Evolutionary conservation across 257 asterid genomes (phyloP).

Genomic region (Cruciata laevipes): DNA sequence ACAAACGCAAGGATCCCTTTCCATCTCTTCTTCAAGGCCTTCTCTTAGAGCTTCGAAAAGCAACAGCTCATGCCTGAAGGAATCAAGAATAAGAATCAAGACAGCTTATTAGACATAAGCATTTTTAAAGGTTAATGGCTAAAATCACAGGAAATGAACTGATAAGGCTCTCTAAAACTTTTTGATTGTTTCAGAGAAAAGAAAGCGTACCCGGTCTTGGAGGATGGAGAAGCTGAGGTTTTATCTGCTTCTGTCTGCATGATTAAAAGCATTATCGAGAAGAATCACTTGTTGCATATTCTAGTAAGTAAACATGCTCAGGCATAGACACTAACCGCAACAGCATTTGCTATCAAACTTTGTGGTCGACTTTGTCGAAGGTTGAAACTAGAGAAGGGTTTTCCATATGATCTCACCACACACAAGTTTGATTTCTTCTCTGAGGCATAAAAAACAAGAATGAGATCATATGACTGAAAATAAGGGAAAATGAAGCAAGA

Average conservation of each 20-base stretch:
- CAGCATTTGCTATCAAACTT: conserved; percentile 40
- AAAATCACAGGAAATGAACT: background rate
- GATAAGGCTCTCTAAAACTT: background rate
- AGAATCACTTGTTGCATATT: background rate
- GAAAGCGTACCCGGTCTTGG: conserved; percentile 55
- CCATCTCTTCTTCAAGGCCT: conserved; percentile 92
- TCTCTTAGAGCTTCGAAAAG: conserved; percentile 83
- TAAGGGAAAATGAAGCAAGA: background rate
- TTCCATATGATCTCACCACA: conserved; percentile 36
- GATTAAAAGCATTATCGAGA: conserved; percentile 1
- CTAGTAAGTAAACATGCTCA: background rate
- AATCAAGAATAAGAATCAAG: conserved; percentile 2
- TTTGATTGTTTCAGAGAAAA: background rate
- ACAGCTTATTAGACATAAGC: background rate
- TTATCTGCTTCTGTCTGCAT: conserved; percentile 41
- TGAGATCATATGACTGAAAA: background rate
- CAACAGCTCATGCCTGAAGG: conserved; percentile 67
- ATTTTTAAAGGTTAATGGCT: background rate
- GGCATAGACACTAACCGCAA: conserved; percentile 36
- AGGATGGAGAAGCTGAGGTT: conserved; percentile 36
- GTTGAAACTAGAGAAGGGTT: conserved; percentile 28
- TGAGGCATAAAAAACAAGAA: conserved; percentile 19
- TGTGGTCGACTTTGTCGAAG: conserved; percentile 22
- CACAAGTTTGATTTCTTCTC: conserved; percentile 38
- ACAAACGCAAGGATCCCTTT: conserved; percentile 65